Evolutionary conservation across 768 basidiomycete species (phyloP).

Genomic region (Galerina marginata): DNA sequence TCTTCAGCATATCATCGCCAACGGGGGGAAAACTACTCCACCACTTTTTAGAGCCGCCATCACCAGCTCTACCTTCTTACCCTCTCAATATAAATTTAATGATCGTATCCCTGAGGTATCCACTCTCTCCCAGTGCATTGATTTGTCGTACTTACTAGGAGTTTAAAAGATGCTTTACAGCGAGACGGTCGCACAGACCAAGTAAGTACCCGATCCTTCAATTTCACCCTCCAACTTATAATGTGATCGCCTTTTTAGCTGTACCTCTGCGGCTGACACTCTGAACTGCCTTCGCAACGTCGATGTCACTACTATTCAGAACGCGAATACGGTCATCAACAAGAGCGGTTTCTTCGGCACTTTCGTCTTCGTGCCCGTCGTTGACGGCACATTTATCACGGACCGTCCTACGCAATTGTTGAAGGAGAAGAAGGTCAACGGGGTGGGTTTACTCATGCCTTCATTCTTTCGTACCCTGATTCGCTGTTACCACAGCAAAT

Average conservation of each 20-base stretch:
- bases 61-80: slow-evolving; percentile 49
- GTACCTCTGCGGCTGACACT: slow-evolving; percentile 35
- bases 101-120: slow-evolving; percentile 46
- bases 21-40: slow-evolving; percentile 49
- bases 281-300: slow-evolving; percentile 45
- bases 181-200: slow-evolving; percentile 10
- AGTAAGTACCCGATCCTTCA: not conserved
- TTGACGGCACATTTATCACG: slow-evolving; percentile 52
- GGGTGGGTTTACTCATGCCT: not conserved
- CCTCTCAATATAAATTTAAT: slow-evolving; percentile 52
- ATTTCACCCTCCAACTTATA: no score
- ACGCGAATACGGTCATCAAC: slow-evolving; percentile 38
- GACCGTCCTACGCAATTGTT: slow-evolving; percentile 45
- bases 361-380: slow-evolving; percentile 47
- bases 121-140: not conserved
- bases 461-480: not conserved
- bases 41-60: slow-evolving; percentile 51
- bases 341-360: slow-evolving; percentile 43
- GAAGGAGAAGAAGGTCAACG: slow-evolving; percentile 28
- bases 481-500: slow-evolving; percentile 26
- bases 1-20: slow-evolving; percentile 55
- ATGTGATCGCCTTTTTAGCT: slow-evolving; percentile 31
- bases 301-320: slow-evolving; percentile 36
- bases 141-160: not conserved
- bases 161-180: slow-evolving; percentile 11